Conservation (phyloP, 2,329 filamentous ascomycete genomes). For the Diaporthe nobilis region DNA sequence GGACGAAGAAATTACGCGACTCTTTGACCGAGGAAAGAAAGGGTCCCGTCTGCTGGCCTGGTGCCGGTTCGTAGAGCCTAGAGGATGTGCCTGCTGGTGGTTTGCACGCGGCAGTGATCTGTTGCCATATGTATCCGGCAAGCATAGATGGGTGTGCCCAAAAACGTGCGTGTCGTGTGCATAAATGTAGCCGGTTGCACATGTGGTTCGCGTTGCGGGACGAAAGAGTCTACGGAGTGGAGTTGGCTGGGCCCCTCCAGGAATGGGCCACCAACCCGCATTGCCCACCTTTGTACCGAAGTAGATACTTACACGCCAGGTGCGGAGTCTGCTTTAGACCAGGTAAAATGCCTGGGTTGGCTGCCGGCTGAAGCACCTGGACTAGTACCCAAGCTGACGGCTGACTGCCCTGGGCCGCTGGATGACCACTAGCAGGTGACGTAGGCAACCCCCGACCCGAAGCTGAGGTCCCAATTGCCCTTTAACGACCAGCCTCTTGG, state of each 20-base stretch:
- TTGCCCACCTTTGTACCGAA: background rate
- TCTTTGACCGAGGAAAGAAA: background rate
- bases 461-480: constrained; percentile 15
- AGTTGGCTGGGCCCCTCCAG: constrained; percentile 3
- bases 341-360: background rate
- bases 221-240: constrained; percentile 29
- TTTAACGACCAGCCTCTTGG: constrained; percentile 3
- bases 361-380: constrained; percentile 1
- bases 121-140: background rate
- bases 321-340: background rate
- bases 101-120: background rate
- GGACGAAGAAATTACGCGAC: background rate
- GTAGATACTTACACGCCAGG: background rate
- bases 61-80: background rate
- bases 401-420: background rate
- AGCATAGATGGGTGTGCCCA: constrained; percentile 1
- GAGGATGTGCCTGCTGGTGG: no score
- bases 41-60: background rate
- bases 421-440: constrained; percentile 20
- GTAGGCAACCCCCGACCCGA: constrained; percentile 20
- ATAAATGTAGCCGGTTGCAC: constrained; percentile 18
- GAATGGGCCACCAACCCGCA: constrained; percentile 26
- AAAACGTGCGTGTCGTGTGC: constrained; percentile 6
- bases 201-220: constrained; percentile 31
- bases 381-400: background rate